Evolutionary conservation across 108 stramenopile species (phyloP).

Genomic region (Skeletonema tropicum): DNA sequence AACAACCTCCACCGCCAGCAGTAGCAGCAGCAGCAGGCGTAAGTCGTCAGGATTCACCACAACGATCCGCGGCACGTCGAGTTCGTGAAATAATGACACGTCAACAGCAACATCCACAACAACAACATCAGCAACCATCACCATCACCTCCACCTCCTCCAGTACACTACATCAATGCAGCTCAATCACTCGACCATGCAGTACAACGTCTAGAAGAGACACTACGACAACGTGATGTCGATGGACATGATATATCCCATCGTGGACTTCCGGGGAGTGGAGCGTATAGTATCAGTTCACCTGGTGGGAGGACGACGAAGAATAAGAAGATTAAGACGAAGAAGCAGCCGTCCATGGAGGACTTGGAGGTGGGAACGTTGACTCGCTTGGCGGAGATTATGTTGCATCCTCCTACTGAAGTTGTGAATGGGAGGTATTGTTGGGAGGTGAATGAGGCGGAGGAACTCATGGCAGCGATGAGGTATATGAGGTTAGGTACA

Average conservation of each 20-base stretch:
- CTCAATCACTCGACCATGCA: constrained; percentile 11
- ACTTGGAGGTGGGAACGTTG: constrained; percentile 21
- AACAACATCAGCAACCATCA: no score
- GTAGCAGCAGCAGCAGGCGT: neutral
- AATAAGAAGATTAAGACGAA: no score
- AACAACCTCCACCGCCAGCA: no score
- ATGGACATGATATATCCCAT: neutral
- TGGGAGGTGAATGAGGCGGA: neutral
- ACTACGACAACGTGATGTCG: neutral
- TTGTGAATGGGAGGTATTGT: constrained; percentile 1
- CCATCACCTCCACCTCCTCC: no score
- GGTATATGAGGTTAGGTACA: no score
- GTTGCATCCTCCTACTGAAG: constrained; percentile 36
- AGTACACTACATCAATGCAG: constrained; percentile 5
- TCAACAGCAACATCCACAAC: constrained; percentile 2
- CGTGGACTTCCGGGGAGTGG: neutral
- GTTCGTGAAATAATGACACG: constrained; percentile 4
- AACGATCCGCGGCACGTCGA: constrained; percentile 6
- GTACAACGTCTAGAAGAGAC: constrained; percentile 18
- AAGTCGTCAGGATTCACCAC: neutral
- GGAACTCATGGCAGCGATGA: no score
- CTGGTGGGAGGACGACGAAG: no score
- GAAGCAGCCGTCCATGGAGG: constrained; percentile 18
- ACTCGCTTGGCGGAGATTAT: constrained; percentile 41
- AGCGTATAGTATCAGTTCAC: no score